phyloP scores from a whole-genome alignment of 192 early-diverging fungal species.

The Podila verticillata region DNA sequence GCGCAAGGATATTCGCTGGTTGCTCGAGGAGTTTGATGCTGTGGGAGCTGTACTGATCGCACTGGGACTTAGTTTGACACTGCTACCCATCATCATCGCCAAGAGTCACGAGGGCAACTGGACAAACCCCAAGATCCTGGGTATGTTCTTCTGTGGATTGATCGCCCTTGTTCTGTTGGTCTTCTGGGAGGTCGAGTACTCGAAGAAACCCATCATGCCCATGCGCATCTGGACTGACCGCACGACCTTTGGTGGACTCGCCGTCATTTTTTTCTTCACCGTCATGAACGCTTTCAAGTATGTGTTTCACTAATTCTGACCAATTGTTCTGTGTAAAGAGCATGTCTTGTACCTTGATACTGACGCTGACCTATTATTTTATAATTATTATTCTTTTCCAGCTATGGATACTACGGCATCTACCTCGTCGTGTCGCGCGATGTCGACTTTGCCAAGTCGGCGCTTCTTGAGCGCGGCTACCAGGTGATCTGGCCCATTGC shows the following conservation, averaged over 20 bases:
- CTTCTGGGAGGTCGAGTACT: conserved; percentile 9
- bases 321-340: too few relatives aligned
- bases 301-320: too few relatives aligned
- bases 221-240: conserved; percentile 14
- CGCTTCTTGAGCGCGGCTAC: conserved; percentile 5
- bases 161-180: not conserved
- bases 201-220: conserved; percentile 7
- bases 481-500: conserved; percentile 7
- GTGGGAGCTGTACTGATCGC: conserved; percentile 7
- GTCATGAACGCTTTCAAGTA: conserved; percentile 24
- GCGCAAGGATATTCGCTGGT: not conserved
- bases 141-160: conserved; percentile 3
- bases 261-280: conserved; percentile 7
- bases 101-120: conserved; percentile 8
- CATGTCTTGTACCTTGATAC: too few relatives aligned
- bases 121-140: conserved; percentile 8
- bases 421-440: conserved; percentile 19
- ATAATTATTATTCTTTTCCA: not conserved
- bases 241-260: conserved; percentile 8
- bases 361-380: not conserved
- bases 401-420: conserved; percentile 7
- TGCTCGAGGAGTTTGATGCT: conserved; percentile 9
- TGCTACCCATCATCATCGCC: conserved; percentile 11
- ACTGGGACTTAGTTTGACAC: not conserved
- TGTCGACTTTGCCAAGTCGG: not conserved